Evolutionary conservation across 2,329 filamentous ascomycete genomes (phyloP), one percentile per base, ranked within the genome.

Genomic region (Lomentospora prolificans): DNA sequence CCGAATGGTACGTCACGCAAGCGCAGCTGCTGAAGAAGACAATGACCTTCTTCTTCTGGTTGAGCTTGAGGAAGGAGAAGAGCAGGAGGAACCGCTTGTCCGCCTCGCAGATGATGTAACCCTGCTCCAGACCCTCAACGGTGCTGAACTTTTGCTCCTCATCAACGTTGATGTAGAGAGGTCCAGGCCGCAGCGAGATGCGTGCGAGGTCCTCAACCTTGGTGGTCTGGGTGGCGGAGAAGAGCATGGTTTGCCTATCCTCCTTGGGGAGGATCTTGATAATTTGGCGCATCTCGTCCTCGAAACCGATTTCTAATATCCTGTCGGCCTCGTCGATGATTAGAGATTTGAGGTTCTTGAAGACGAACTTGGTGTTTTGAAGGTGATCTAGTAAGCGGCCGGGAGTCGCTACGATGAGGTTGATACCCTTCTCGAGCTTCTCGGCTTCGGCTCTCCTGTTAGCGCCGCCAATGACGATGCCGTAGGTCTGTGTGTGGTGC

Each of bases 241-340:
- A 99, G n/a, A 99, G 81, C 86, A 95, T 94, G 0, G 91, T 96
- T 72, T 97, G 92, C 58, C 94, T 79, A 61, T 91, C 84, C 57
- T 95, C 85, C 62, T 86, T 87, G 50, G 91, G 89, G 17, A 97
- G 75, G 56, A 97, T 94, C 77, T 95, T 95, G 70, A 97, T 86
- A 63, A 99, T 96, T 69, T 95, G 87, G 61, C 89, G 81, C 88
- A 99, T 96, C 74, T 99, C 94, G 66, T 97, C 94, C 71, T 99
- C 94, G 77, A 99, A 99, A 64, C 94, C 92, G 60, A 96, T 89
- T 73, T 99, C 94, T 48, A 99, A 76, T 60, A 99, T 96, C 51
- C 94, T 86, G 69, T 99, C 94, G 17, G 94, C 94, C 73, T 99
- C 94, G 64, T 99, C 94, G 62, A 97, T 96, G 62, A 99, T 82